phyloP scores from a whole-genome alignment of 164 flowering plant genomes.

The Sedum album region DNA sequence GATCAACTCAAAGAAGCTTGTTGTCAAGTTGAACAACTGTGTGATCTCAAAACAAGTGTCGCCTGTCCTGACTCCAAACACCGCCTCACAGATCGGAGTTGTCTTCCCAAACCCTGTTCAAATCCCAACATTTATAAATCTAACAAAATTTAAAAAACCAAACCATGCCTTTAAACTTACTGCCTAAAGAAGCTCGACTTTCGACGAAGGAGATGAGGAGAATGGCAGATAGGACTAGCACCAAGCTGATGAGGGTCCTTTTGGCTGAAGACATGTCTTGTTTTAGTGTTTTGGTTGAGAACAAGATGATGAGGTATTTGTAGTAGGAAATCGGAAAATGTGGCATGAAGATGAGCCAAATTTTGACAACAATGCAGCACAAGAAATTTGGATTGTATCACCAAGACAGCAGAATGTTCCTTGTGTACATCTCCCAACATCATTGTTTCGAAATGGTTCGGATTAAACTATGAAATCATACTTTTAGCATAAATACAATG shows the following conservation, averaged over 20 bases:
- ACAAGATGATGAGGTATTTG: neutral
- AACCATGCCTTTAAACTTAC: conserved; percentile 1
- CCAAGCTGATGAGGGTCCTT: conserved; percentile 7
- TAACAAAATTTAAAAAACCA: neutral
- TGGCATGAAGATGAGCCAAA: neutral
- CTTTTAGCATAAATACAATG: too few relatives aligned
- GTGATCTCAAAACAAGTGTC: conserved; percentile 27
- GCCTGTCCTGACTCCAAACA: conserved; percentile 22
- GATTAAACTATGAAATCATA: neutral
- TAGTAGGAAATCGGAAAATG: neutral
- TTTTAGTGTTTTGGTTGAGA: neutral
- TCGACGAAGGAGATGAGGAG: conserved; percentile 16
- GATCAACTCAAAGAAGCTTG: conserved; percentile 14
- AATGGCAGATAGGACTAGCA: conserved; percentile 17
- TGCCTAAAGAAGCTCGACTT: conserved; percentile 12
- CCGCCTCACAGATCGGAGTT: conserved; percentile 9
- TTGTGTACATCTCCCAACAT: neutral
- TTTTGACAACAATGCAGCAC: neutral
- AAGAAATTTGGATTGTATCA: neutral
- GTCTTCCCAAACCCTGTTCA: neutral
- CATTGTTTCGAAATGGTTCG: neutral
- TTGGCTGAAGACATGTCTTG: neutral
- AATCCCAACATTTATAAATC: neutral
- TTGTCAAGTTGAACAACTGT: conserved; percentile 14
- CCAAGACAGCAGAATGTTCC: neutral